phyloP scores from a whole-genome alignment of 1,284 basidiomycete genomes.

The Irpex sp. region DNA sequence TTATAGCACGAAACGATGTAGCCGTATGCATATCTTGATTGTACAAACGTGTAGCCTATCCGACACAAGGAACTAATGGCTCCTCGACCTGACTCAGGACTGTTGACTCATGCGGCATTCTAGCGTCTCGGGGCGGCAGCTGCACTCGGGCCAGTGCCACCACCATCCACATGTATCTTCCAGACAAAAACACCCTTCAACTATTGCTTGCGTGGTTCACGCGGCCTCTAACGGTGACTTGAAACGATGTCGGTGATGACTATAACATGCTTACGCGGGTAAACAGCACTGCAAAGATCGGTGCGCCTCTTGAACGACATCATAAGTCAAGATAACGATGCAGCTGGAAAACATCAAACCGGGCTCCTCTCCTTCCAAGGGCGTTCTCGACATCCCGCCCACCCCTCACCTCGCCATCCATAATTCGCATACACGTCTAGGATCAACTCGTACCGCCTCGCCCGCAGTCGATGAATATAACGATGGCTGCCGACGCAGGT shows the following conservation, averaged over 20 bases:
- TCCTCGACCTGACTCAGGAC: not conserved
- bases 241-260: too few species aligned
- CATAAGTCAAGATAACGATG: not conserved
- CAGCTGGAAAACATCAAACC: not conserved
- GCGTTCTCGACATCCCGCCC: not conserved
- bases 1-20: not conserved
- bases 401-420: not conserved
- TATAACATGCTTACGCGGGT: too few species aligned
- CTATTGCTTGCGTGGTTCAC: too few species aligned
- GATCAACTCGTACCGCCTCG: not conserved
- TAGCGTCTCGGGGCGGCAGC: not conserved
- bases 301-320: not conserved
- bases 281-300: not conserved
- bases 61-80: not conserved
- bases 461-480: not conserved
- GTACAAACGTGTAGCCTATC: not conserved
- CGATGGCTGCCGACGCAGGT: not conserved
- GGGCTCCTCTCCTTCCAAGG: not conserved
- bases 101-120: not conserved
- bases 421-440: not conserved
- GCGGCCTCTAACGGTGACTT: too few species aligned
- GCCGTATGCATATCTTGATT: not conserved
- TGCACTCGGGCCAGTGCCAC: too few species aligned
- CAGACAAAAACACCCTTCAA: too few species aligned
- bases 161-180: too few species aligned